These are phyloP conservation scores for Lithospermum erythrorhizon DNA, from an alignment of 257 asterid species.

Conservation along the genomic window DNA sequence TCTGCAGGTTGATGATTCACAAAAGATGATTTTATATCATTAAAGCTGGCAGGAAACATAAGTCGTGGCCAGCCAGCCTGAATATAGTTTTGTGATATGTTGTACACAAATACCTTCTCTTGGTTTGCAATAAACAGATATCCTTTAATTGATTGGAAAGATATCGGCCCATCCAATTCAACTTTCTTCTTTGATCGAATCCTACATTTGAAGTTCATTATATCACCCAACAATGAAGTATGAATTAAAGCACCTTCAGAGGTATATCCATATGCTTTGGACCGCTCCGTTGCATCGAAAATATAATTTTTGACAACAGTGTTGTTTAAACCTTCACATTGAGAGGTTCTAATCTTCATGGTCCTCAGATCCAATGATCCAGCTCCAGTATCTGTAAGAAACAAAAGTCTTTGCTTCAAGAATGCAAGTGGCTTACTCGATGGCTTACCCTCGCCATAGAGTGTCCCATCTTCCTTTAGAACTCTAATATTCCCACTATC, in stretches of 20 bases:
- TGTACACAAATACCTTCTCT: constrained; percentile 59
- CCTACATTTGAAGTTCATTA: constrained; percentile 83
- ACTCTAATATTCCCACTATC: constrained; percentile 46
- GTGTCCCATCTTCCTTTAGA: constrained; percentile 55
- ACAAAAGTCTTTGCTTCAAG: constrained; percentile 87
- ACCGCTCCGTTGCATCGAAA: constrained; percentile 69
- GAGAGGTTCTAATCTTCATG: constrained; percentile 73
- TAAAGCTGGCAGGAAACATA: constrained; percentile 51
- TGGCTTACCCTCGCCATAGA: constrained; percentile 51
- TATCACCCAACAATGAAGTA: constrained; percentile 66
- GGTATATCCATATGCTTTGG: constrained; percentile 81
- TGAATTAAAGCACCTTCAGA: constrained; percentile 72
- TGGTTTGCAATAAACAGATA: constrained; percentile 51
- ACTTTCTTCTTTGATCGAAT: constrained; percentile 63
- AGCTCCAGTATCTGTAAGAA: constrained; percentile 81
- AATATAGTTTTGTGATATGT: constrained; percentile 76
- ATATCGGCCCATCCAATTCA: constrained; percentile 47
- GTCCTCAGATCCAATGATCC: constrained; percentile 93
- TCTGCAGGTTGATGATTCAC: constrained; percentile 31
- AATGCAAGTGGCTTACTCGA: constrained; percentile 56
- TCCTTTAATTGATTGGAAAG: constrained; percentile 76
- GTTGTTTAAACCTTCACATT: constrained; percentile 78
- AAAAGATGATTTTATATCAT: constrained; percentile 55
- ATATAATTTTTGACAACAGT: constrained; percentile 49
- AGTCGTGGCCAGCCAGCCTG: constrained; percentile 63